Evolutionary conservation across 1,284 basidiomycete genomes (phyloP), one percentile per base, ranked within the genome.

Genomic region (Ceratobasidium sp.): DNA sequence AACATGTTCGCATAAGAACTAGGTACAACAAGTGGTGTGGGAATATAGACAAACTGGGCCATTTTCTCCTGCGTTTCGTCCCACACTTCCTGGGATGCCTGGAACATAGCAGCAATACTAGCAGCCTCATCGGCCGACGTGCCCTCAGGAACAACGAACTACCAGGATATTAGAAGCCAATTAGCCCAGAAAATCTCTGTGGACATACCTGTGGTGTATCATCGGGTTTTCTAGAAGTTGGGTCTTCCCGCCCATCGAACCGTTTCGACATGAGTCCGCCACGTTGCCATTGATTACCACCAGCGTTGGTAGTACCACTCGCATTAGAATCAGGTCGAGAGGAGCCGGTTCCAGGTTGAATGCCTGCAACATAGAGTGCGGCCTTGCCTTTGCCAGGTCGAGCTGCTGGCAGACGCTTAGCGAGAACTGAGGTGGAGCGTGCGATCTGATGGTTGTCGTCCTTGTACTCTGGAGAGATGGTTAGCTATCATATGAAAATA

Each of bases 51-150:
- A 84, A 86, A 96, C 94, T 94, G 91, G 80, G 94, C 92, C 95
- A 98, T 97, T 85, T 95, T 93, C 86, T 96, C 94, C 84, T 97
- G 95, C 78, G 95, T 91, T 86, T 96, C 93, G 84, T 96, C 91
- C 95, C 95, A 98, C 83, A 95, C 94, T 76, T 92, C 90, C 43
- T 90, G 89, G 80, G 94, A 91, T 57, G 92, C 92, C 82, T 94
- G 91, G 81, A 98, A 97, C 95, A 98, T 97, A 78, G 95, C 95
- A 14, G 93, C 93, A 86, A 98, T 93, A n/a, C 92, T 91, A 9
- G 89, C 91, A 23, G 89, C 90, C 80, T 96, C 94, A 75, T 95
- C 93, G 52, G 87, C 88, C 73, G 88, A 85, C 1, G 87, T 84
- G 16, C 70, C 47, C 62, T 32, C 55, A 13, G 66, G 46, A 4